These are phyloP conservation scores for Fusarium pininemorale DNA, from an alignment of 2,329 filamentous ascomycete genomes.

Conservation along the genomic window DNA sequence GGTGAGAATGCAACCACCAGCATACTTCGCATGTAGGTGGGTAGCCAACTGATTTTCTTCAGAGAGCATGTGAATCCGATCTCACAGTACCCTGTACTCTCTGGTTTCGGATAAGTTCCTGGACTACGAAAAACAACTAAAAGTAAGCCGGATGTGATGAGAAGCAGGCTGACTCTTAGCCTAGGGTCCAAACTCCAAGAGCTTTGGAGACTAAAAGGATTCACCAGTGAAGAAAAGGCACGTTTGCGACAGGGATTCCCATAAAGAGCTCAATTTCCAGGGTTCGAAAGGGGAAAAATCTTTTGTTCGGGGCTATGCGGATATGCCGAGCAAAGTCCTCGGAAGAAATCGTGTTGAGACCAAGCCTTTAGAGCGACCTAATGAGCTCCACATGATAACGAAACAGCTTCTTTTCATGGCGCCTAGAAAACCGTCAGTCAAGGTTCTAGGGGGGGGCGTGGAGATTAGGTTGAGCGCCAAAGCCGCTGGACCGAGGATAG, in stretches of 20 bases:
- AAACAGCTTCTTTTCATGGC: constrained; percentile 13
- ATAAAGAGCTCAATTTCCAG: constrained; percentile 2
- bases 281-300: not conserved
- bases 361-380: constrained; percentile 3
- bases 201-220: not conserved
- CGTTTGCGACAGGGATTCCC: constrained; percentile 19
- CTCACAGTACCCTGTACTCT: not conserved
- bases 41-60: not conserved
- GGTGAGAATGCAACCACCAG: not conserved
- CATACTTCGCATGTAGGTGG: not conserved
- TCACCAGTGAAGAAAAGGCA: constrained; percentile 26
- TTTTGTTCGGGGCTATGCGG: constrained; percentile 25
- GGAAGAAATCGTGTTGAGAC: constrained; percentile 29
- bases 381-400: constrained; percentile 12
- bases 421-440: constrained; percentile 24
- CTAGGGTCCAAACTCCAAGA: constrained; percentile 10
- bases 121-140: not conserved
- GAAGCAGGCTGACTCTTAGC: not conserved
- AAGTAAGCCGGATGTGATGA: not conserved
- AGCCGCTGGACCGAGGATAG: constrained; percentile 38
- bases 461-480: constrained; percentile 22
- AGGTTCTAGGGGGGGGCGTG: constrained; percentile 21
- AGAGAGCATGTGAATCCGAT: not conserved
- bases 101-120: not conserved
- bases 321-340: constrained; percentile 21